Percentiles rank a stretch among this genome's conserved stretches.
Evolutionary conservation across 139 green algal genomes (phyloP).

Genomic region (Chlamydomonas sp.): DNA sequence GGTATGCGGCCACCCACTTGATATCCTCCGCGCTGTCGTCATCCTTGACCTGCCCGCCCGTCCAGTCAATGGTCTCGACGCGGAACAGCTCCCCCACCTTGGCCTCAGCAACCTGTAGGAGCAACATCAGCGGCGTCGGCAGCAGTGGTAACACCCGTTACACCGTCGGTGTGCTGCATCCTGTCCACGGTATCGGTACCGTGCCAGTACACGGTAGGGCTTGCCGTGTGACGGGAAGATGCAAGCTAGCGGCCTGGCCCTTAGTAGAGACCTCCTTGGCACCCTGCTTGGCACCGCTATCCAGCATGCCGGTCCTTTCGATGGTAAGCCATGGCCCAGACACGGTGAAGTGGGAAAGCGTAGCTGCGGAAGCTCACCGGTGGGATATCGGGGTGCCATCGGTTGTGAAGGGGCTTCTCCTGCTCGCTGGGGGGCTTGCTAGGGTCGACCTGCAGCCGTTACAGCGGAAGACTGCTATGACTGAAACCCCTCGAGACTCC

Average conservation of each 20-base stretch:
- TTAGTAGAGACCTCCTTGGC: no score
- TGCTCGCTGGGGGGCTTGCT: slow-evolving; percentile 73
- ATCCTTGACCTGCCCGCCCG: slow-evolving; percentile 72
- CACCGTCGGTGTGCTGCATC: no score
- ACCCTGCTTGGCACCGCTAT: no score
- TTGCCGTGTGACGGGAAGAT: no score
- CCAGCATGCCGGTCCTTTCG: not conserved
- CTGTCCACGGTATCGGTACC: no score
- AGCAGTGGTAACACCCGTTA: no score
- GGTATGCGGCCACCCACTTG: slow-evolving; percentile 43
- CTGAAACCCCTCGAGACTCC: not conserved
- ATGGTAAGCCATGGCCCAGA: not conserved
- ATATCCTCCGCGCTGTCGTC: slow-evolving; percentile 82
- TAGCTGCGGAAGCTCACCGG: slow-evolving; percentile 25
- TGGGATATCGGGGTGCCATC: slow-evolving; percentile 83
- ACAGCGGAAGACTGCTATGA: no score
- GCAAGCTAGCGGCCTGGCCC: no score
- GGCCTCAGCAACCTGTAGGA: slow-evolving; percentile 58
- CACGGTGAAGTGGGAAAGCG: not conserved
- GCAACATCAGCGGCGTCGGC: no score
- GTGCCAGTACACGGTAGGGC: no score
- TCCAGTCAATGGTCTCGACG: slow-evolving; percentile 81
- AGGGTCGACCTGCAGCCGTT: slow-evolving; percentile 40
- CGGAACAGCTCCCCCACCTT: slow-evolving; percentile 70
- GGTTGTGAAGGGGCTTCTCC: slow-evolving; percentile 75